Conservation (phyloP, 1,139 yeast genomes). For the Pneumocystis murina region DNA sequence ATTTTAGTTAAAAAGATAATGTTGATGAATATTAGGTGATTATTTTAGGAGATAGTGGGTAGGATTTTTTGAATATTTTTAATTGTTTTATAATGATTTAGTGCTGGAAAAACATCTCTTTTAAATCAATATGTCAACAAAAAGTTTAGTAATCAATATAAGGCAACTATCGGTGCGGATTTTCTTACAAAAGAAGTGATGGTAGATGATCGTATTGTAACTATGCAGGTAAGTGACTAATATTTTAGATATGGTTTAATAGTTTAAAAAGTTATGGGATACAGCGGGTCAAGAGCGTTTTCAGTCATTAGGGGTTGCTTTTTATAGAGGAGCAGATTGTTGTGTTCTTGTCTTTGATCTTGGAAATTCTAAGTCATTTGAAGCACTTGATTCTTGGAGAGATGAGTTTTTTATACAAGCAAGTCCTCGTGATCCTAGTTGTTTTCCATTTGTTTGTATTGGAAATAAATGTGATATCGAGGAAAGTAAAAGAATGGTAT, state of each 20-base stretch:
- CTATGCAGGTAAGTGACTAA: conserved; percentile 35
- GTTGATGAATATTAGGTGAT: conserved; percentile 27
- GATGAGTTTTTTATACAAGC: conserved; percentile 92
- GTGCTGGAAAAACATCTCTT: conserved; percentile 92
- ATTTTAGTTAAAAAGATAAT: not conserved
- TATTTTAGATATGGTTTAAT: not conserved
- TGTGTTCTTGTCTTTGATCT: conserved; percentile 93
- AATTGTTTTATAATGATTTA: not conserved
- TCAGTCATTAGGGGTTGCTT: conserved; percentile 92
- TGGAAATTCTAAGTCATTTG: conserved; percentile 82
- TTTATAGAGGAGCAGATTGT: conserved; percentile 95
- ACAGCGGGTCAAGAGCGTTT: conserved; percentile 82
- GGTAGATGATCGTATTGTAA: conserved; percentile 66
- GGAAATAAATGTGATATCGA: conserved; percentile 94
- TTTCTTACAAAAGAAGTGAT: conserved; percentile 80
- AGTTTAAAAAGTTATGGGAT: conserved; percentile 74
- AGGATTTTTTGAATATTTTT: not conserved
- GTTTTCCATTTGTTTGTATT: conserved; percentile 84
- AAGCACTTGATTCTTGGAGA: conserved; percentile 79
- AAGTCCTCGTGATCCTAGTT: conserved; percentile 82
- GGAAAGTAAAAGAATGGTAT: conserved; percentile 68
- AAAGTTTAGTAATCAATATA: conserved; percentile 88
- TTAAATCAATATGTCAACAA: conserved; percentile 68
- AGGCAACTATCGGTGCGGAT: conserved; percentile 97
- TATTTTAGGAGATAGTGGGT: conserved; percentile 79